Conservation (phyloP, 2,329 filamentous ascomycete species). For the Coccinonectria pachysandricola region DNA sequence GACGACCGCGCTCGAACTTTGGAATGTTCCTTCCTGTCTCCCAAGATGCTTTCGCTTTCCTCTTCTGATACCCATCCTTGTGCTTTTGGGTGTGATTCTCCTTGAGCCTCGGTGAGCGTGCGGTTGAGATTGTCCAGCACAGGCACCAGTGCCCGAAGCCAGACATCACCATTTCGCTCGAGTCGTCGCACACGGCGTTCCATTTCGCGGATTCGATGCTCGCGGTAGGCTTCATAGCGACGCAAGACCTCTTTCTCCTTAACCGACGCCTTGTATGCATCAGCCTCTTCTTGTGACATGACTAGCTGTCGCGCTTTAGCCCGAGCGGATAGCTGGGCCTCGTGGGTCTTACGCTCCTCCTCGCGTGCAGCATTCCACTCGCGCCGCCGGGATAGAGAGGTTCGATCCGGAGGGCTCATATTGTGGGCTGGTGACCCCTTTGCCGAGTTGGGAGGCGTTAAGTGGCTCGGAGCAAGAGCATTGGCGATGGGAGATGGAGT, state of each 20-base stretch:
- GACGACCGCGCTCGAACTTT: conserved; percentile 6
- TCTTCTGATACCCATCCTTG: conserved; percentile 25
- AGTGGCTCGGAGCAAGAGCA: conserved; percentile 12
- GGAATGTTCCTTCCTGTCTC: too few relatives aligned
- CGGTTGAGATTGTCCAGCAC: conserved; percentile 35
- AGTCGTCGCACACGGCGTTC: conserved; percentile 35
- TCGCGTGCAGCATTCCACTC: conserved; percentile 25
- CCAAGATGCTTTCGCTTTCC: conserved; percentile 10
- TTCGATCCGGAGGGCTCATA: conserved; percentile 16
- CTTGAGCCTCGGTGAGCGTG: conserved; percentile 17
- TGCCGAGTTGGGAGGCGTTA: conserved; percentile 22
- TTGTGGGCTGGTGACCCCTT: conserved; percentile 18
- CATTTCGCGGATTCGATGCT: conserved; percentile 35
- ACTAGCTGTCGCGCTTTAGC: conserved; percentile 11
- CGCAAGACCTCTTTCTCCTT: conserved; percentile 26
- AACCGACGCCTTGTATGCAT: conserved; percentile 10
- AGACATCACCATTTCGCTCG: conserved; percentile 36
- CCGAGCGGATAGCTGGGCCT: conserved; percentile 12
- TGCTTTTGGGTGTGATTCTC: conserved; percentile 7
- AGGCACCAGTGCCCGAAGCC: conserved; percentile 33
- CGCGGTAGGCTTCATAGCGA: conserved; percentile 31
- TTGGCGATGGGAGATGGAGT: conserved; percentile 6
- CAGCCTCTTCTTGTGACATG: conserved; percentile 14
- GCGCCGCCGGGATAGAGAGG: conserved; percentile 22
- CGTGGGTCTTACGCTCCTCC: conserved; percentile 15